Base-by-base conservation (phyloP, 129 eudicot genomes). In the Sambucus nigra region DNA sequence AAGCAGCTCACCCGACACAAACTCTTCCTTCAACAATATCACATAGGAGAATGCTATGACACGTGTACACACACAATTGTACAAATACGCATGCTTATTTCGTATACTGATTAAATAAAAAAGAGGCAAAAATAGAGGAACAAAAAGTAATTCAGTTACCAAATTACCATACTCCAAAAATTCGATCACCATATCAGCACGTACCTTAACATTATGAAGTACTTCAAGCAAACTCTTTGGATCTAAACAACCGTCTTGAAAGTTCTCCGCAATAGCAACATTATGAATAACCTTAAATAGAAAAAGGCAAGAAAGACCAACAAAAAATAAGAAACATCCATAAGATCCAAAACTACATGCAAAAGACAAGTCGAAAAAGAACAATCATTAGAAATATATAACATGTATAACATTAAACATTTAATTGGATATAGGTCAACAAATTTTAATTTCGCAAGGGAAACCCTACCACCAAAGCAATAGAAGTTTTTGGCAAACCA, bases 161-260 rank as follows among this genome's bases (percentile, higher is more conserved):
- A 21, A 7, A 10, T 38, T 7, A 32, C 12, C 1, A 24, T 11
- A 23, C 25, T 49, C 57, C 25, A 41, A 55, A 51, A 55, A 46
- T 53, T 20, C 8, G 58, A 55, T 33, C 65, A 57, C 25, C 60
- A 66, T 57, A 54, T 55, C 21, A 25, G 29, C 45, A 63, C 75
- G 65, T 73, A 89, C 97, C 97, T 84, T 82, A 35, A 81, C 79
- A 63, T 59, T 72, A 63, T 60, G 67, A 65, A 89, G 95, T 26
- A 62, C 76, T 74, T 81, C 88, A 48, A 89, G 47, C 56, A 89
- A 76, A 73, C 71, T 84, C 76, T 76, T 89, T n/a, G 93, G 88
- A 71, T 84, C 79, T 53, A 76, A 68, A 62, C 71, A 78, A 12
- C 88, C 97, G 71, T 89, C 83, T 60, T 79, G 95, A 68, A 76